phyloP scores from a whole-genome alignment of 805 yeast genomes.

The Pichia nanzhaoensis region DNA sequence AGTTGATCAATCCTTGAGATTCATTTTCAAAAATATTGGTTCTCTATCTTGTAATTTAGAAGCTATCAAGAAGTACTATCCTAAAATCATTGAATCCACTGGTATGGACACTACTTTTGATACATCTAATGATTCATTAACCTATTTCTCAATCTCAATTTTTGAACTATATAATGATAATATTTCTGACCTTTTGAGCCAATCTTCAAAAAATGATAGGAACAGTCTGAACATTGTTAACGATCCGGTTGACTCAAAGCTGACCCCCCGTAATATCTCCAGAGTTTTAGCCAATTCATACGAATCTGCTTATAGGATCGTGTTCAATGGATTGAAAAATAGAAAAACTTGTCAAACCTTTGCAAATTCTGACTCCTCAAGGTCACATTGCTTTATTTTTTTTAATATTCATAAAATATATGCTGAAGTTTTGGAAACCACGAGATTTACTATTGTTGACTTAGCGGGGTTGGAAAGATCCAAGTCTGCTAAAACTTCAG shows the following conservation, averaged over 20 bases:
- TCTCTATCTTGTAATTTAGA: slow-evolving; percentile 3
- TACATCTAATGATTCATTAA: not conserved
- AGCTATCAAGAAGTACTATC: slow-evolving; percentile 8
- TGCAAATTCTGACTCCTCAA: slow-evolving; percentile 38
- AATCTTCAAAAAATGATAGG: slow-evolving; percentile 14
- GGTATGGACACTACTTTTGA: not conserved
- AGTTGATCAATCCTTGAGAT: slow-evolving; percentile 16
- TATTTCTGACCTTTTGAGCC: slow-evolving; percentile 32
- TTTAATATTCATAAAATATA: slow-evolving; percentile 22
- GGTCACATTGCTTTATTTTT: slow-evolving; percentile 47
- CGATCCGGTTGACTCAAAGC: slow-evolving; percentile 37
- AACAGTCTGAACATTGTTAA: slow-evolving; percentile 35
- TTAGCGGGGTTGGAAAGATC: slow-evolving; percentile 47
- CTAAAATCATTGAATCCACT: slow-evolving; percentile 3
- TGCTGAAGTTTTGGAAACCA: slow-evolving; percentile 21
- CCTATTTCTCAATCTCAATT: slow-evolving; percentile 38
- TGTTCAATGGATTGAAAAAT: slow-evolving; percentile 33
- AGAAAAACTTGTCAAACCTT: slow-evolving; percentile 38
- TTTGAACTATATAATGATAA: slow-evolving; percentile 47
- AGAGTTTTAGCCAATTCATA: slow-evolving; percentile 33
- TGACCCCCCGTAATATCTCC: slow-evolving; percentile 38
- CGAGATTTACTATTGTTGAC: slow-evolving; percentile 44
- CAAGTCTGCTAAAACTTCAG: slow-evolving; percentile 38
- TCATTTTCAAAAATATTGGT: slow-evolving; percentile 20
- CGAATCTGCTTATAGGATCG: slow-evolving; percentile 32